phyloP scores from a whole-genome alignment of 352 stramenopile genomes.

The Elongisporangium senticosum region DNA sequence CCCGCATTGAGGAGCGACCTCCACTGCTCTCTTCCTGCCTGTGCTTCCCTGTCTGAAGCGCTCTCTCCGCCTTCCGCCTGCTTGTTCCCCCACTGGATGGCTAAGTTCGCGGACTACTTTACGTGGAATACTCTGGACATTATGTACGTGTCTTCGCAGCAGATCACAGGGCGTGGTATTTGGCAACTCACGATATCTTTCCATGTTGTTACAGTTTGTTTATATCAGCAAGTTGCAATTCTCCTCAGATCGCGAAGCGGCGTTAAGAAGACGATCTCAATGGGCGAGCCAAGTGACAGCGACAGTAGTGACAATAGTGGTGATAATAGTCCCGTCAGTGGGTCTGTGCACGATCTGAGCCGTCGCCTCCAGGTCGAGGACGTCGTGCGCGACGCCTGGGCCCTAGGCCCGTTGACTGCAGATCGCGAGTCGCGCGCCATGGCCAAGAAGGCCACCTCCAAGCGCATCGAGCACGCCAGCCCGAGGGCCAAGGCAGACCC shows the following conservation, averaged over 20 bases:
- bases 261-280: slow-evolving; percentile 11
- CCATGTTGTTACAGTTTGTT: slow-evolving; percentile 9
- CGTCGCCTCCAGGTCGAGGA: slow-evolving; percentile 7
- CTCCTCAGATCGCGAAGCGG: slow-evolving; percentile 21
- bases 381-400: slow-evolving; percentile 7
- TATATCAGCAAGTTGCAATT: slow-evolving; percentile 26
- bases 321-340: slow-evolving; percentile 22
- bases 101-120: slow-evolving; percentile 36
- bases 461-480: slow-evolving; percentile 6
- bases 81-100: slow-evolving; percentile 16
- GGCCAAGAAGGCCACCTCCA: slow-evolving; percentile 19
- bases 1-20: no score
- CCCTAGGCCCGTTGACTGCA: slow-evolving; percentile 11
- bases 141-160: slow-evolving; percentile 29
- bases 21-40: no score
- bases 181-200: neutral
- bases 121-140: slow-evolving; percentile 40
- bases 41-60: neutral
- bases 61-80: neutral
- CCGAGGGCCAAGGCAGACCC: slow-evolving; percentile 4
- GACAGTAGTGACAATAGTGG: slow-evolving; percentile 21
- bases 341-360: slow-evolving; percentile 14
- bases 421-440: slow-evolving; percentile 6
- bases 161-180: no score
- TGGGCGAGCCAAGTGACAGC: slow-evolving; percentile 16